Conservation (phyloP, 768 basidiomycete genomes). For the Podaxis sp. region DNA sequence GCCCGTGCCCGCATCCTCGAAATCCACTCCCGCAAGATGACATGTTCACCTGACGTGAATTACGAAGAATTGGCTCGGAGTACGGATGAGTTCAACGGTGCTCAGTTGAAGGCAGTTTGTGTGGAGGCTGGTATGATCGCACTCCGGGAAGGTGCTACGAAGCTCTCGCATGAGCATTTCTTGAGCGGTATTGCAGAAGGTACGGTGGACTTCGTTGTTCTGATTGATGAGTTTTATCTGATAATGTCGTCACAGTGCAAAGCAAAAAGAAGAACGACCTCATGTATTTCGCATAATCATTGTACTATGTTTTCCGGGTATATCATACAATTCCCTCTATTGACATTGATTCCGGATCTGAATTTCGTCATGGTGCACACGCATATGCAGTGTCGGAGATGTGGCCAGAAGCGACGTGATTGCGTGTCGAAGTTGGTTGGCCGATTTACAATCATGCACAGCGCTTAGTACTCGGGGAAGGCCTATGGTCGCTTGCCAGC, state of each 20-base stretch:
- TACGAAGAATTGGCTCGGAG: conserved; percentile 95
- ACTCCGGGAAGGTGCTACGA: conserved; percentile 86
- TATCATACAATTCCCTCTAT: not conserved
- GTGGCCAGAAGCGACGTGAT: not conserved
- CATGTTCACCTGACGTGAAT: conserved; percentile 84
- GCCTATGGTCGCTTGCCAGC: not conserved
- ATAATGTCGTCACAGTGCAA: conserved; percentile 63
- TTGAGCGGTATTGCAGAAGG: conserved; percentile 89
- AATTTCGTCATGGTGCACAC: not conserved
- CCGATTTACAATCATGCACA: not conserved
- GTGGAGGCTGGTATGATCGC: conserved; percentile 99
- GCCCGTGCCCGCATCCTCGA: conserved; percentile 96
- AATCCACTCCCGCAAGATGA: conserved; percentile 98
- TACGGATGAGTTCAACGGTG: conserved; percentile 99
- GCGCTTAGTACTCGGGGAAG: not conserved
- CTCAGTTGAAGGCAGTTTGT: conserved; percentile 95
- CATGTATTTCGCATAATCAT: conserved; percentile 82
- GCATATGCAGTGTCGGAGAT: not conserved
- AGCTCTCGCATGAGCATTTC: conserved; percentile 94
- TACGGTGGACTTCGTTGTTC: conserved; percentile 28
- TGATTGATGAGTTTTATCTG: conserved; percentile 22
- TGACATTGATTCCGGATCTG: not conserved
- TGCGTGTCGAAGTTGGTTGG: not conserved
- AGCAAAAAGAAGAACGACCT: conserved; percentile 99
- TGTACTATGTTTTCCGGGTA: conserved; percentile 6